Conservation (phyloP, 305 asterid species). For the Striga hermonthica region DNA sequence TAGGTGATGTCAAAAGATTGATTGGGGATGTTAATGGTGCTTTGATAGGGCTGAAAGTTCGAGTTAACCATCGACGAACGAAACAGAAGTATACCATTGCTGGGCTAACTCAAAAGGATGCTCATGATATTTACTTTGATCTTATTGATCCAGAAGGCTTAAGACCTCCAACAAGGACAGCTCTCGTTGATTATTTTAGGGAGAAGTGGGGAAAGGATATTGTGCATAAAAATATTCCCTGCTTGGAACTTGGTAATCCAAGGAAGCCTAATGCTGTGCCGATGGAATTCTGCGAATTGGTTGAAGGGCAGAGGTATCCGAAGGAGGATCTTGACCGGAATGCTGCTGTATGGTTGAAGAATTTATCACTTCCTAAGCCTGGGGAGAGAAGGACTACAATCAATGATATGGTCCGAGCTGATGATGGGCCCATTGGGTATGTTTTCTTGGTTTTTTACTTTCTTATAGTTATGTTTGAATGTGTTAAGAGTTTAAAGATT, state of each 20-base stretch:
- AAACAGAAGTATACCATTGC: constrained; percentile 45
- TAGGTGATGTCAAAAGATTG: constrained; percentile 27
- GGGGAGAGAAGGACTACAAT: constrained; percentile 37
- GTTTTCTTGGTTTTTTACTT: constrained; percentile 24
- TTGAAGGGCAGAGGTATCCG: constrained; percentile 56
- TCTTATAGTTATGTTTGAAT: not conserved
- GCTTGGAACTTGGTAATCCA: constrained; percentile 47
- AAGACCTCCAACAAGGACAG: constrained; percentile 18
- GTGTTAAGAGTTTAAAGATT: not conserved
- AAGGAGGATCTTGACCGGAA: constrained; percentile 43
- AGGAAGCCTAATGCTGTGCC: constrained; percentile 43
- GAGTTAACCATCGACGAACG: constrained; percentile 47
- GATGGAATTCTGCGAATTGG: constrained; percentile 57
- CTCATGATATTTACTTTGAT: constrained; percentile 34
- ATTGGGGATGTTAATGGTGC: constrained; percentile 23
- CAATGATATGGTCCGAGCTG: constrained; percentile 44
- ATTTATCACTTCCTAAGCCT: constrained; percentile 44
- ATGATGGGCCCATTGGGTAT: constrained; percentile 71
- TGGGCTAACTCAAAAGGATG: constrained; percentile 29
- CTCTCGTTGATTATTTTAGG: constrained; percentile 42
- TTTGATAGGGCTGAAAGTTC: constrained; percentile 52
- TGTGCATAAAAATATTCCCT: constrained; percentile 36
- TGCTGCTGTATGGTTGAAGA: constrained; percentile 34
- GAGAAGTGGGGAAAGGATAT: constrained; percentile 45
- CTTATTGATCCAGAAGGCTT: constrained; percentile 37